Percentiles rank a stretch among this genome's conserved stretches.
Evolutionary conservation across 2,329 filamentous ascomycete genomes (phyloP).

Genomic region (Emergomyces orientalis): DNA sequence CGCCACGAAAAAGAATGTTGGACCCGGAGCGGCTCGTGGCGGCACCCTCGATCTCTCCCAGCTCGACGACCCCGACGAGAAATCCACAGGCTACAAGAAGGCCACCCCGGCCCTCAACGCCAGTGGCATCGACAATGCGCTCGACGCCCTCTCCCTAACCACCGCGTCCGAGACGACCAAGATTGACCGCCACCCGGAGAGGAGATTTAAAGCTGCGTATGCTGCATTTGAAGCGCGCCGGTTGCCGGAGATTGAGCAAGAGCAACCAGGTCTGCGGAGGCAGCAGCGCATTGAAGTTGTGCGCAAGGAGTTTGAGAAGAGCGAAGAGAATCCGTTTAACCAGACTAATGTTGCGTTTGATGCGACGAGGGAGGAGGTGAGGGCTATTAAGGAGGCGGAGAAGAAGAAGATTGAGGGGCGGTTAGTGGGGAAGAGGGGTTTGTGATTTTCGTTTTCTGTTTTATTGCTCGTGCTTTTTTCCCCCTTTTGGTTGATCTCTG

Average conservation of each 20-base stretch:
- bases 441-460: constrained; percentile 22
- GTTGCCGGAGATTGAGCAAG: constrained; percentile 73
- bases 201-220: constrained; percentile 77
- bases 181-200: constrained; percentile 81
- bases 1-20: constrained; percentile 39
- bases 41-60: constrained; percentile 63
- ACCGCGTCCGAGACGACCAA: constrained; percentile 51
- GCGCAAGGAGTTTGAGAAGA: constrained; percentile 87
- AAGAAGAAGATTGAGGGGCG: constrained; percentile 65
- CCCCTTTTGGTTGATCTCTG: constrained; percentile 11
- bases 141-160: constrained; percentile 71
- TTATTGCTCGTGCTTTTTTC: neutral
- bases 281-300: constrained; percentile 80
- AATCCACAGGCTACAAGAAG: constrained; percentile 33
- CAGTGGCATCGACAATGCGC: constrained; percentile 82
- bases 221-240: constrained; percentile 72
- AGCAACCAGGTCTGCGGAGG: constrained; percentile 68
- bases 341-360: constrained; percentile 70
- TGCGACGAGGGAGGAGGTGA: constrained; percentile 66
- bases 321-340: constrained; percentile 91
- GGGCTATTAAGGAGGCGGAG: constrained; percentile 56
- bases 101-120: constrained; percentile 60
- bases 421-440: constrained; percentile 31
- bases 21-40: constrained; percentile 30
- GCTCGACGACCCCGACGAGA: constrained; percentile 50